phyloP scores from a whole-genome alignment of 768 basidiomycete species.

The Suillus luteus region DNA sequence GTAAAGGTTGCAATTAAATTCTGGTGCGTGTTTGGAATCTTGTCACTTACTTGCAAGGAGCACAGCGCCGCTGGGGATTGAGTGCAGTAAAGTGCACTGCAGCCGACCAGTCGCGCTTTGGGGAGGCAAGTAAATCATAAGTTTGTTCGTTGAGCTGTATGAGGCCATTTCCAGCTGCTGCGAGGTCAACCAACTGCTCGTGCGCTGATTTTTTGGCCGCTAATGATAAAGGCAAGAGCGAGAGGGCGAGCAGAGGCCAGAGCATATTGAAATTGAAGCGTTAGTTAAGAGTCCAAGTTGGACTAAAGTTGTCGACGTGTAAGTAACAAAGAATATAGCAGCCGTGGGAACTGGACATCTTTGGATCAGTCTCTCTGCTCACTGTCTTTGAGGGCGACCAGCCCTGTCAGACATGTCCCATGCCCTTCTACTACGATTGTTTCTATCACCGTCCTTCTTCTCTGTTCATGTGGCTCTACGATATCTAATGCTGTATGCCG shows the following conservation, averaged over 20 bases:
- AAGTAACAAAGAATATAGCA: slow-evolving; percentile 7
- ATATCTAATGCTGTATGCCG: slow-evolving; percentile 79
- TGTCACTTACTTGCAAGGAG: slow-evolving; percentile 83
- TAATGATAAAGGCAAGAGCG: slow-evolving; percentile 33
- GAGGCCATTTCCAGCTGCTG: slow-evolving; percentile 72
- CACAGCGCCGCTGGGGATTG: slow-evolving; percentile 76
- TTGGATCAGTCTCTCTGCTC: slow-evolving; percentile 7
- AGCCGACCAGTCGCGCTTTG: slow-evolving; percentile 85
- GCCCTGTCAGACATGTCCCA: slow-evolving; percentile 55
- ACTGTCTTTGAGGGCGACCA: slow-evolving; percentile 17
- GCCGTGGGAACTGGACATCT: slow-evolving; percentile 14
- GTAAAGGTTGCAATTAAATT: slow-evolving; percentile 12
- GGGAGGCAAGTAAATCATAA: slow-evolving; percentile 76
- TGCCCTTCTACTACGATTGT: slow-evolving; percentile 87
- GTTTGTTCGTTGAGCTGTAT: slow-evolving; percentile 75
- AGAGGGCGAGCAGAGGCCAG: slow-evolving; percentile 33
- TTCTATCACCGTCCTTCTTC: slow-evolving; percentile 91
- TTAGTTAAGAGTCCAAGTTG: neutral
- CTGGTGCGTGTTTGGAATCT: neutral
- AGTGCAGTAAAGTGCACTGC: slow-evolving; percentile 88
- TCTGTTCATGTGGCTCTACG: slow-evolving; percentile 91
- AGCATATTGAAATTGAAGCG: slow-evolving; percentile 18
- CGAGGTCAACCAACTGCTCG: slow-evolving; percentile 68
- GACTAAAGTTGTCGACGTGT: slow-evolving; percentile 10
- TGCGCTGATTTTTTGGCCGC: slow-evolving; percentile 36